These are phyloP conservation scores for Tuber melanosporum DNA, from an alignment of 495 filamentous ascomycete genomes.

Conservation along the genomic window DNA sequence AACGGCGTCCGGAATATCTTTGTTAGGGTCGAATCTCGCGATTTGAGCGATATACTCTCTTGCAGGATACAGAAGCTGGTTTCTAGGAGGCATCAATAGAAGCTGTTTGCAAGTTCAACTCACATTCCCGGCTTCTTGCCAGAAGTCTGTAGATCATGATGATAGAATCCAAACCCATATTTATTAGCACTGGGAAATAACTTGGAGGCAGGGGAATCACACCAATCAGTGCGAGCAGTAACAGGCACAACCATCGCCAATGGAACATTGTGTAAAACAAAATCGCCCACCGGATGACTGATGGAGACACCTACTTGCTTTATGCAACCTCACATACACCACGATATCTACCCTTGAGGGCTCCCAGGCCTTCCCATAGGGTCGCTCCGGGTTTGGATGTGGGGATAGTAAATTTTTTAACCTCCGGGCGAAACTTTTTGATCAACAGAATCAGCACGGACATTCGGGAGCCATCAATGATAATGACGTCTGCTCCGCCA, in stretches of 20 bases:
- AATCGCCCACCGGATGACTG: constrained; percentile 69
- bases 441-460: constrained; percentile 71
- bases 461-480: constrained; percentile 90
- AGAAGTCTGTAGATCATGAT: constrained; percentile 62
- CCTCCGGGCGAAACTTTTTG: constrained; percentile 61
- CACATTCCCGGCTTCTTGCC: constrained; percentile 57
- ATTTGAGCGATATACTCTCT: constrained; percentile 78
- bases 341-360: constrained; percentile 72
- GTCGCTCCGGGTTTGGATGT: constrained; percentile 79
- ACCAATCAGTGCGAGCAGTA: constrained; percentile 81
- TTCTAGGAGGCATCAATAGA: constrained; percentile 45
- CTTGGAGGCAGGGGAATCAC: constrained; percentile 17
- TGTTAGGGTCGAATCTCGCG: constrained; percentile 78
- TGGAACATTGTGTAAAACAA: constrained; percentile 66
- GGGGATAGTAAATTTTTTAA: constrained; percentile 71
- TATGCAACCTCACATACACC: constrained; percentile 67
- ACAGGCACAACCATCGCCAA: constrained; percentile 64
- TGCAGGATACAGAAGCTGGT: constrained; percentile 60
- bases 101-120: constrained; percentile 24
- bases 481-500: constrained; percentile 72
- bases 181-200: neutral
- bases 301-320: constrained; percentile 71
- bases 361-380: constrained; percentile 56
- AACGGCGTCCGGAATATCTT: constrained; percentile 75
- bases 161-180: constrained; percentile 68